phyloP scores from a whole-genome alignment of 371 early-diverging fungal genomes.

The Coemansia sp. region DNA sequence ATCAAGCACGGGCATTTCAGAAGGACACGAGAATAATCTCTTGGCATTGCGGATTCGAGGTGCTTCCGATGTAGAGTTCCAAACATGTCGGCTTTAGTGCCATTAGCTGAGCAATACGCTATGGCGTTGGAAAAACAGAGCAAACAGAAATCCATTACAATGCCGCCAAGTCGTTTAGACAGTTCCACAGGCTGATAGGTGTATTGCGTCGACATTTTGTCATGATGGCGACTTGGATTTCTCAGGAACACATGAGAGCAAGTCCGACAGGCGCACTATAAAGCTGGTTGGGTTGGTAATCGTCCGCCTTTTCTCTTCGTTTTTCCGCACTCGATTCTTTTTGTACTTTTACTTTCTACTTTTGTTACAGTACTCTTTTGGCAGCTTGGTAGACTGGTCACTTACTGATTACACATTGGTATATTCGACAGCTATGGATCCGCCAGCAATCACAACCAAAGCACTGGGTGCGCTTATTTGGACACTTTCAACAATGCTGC shows the following conservation, averaged over 20 bases:
- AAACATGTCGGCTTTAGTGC: not conserved
- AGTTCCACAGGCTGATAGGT: not conserved
- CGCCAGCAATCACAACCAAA: not conserved
- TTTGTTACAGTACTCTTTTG: not conserved
- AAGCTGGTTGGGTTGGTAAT: not conserved
- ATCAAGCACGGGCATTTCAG: not conserved
- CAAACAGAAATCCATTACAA: not conserved
- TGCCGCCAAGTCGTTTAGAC: not conserved
- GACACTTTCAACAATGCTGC: not conserved
- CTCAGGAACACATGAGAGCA: not conserved
- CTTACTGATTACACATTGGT: not conserved
- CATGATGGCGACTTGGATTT: not conserved
- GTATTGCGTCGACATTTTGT: not conserved
- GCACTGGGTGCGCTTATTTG: slow-evolving; percentile 1
- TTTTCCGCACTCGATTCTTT: not conserved
- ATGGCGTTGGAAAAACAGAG: no score
- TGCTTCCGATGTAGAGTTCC: not conserved
- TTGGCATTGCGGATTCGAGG: not conserved
- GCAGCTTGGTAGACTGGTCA: not conserved
- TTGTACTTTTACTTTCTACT: not conserved
- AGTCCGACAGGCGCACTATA: not conserved
- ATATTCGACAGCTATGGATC: not conserved
- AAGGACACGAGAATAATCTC: not conserved
- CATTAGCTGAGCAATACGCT: not conserved
- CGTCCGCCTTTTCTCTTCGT: not conserved